Percentiles rank a stretch among this genome's conserved stretches.
These are phyloP conservation scores for Themeda triandra DNA, from an alignment of 176 grass and related monocot genomes.

Conservation along the genomic window DNA sequence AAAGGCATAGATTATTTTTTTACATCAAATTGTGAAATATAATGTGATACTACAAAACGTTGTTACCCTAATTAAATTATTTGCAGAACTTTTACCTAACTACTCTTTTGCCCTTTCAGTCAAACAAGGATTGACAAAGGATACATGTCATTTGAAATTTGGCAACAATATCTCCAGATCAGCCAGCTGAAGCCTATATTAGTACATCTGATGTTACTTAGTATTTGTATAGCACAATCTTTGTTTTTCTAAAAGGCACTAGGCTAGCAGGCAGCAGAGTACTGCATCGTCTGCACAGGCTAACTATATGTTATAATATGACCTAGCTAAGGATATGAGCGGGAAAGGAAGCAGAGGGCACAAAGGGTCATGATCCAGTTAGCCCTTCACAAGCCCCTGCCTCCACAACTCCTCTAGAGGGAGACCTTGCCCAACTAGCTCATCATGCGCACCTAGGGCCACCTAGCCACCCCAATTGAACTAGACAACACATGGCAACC, in stretches of 20 bases:
- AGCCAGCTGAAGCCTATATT: not conserved
- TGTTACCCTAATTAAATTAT: not conserved
- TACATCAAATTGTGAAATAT: conserved; percentile 14
- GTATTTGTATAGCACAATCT: not conserved
- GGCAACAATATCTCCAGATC: not conserved
- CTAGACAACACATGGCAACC: not conserved
- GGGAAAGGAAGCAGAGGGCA: not conserved
- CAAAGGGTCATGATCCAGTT: not conserved
- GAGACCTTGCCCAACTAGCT: not conserved
- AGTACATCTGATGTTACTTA: not conserved
- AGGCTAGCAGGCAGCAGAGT: not conserved
- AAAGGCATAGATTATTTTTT: conserved; percentile 11
- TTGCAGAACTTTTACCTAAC: not conserved
- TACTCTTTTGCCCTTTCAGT: not conserved
- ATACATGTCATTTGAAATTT: not conserved
- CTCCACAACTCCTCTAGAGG: not conserved
- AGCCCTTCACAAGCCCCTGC: not conserved
- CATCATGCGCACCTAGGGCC: not conserved
- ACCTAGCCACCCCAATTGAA: not conserved
- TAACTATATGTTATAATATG: too few relatives aligned
- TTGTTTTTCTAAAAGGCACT: not conserved
- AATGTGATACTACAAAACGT: not conserved
- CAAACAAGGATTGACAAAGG: not conserved
- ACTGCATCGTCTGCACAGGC: not conserved
- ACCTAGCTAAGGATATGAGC: not conserved